These are phyloP conservation scores for Rosa chinensis DNA, from an alignment of 306 rosid species.

Conservation along the genomic window DNA sequence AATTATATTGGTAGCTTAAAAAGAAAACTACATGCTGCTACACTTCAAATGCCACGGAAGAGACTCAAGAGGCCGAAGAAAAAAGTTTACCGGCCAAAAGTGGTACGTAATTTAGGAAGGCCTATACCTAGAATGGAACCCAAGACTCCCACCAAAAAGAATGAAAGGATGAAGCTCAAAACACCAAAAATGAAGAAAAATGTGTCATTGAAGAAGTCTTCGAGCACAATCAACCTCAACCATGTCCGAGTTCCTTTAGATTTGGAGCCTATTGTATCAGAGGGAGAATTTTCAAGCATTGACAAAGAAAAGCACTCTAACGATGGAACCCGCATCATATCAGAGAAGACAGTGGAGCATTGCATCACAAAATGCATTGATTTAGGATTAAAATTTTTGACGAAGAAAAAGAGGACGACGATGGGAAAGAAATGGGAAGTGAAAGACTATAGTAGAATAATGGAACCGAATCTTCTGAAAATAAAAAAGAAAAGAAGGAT, in stretches of 20 bases:
- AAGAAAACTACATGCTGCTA: constrained; percentile 7
- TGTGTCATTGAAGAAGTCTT: background rate
- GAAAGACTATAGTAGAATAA: background rate
- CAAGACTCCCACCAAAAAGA: background rate
- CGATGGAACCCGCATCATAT: background rate
- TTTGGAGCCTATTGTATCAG: background rate
- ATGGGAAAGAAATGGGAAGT: background rate
- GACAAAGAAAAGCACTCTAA: constrained; percentile 2
- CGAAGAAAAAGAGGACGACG: background rate
- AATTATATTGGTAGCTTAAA: background rate
- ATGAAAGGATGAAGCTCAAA: background rate
- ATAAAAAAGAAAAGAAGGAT: constrained; percentile 23
- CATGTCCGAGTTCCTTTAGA: background rate
- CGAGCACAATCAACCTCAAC: background rate
- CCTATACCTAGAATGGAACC: constrained; percentile 3
- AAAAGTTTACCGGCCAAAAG: constrained; percentile 40
- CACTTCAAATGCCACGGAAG: background rate
- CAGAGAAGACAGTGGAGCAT: background rate
- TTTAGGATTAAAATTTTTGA: background rate
- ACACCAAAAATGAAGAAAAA: constrained; percentile 10
- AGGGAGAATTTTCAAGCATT: background rate
- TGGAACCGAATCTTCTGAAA: constrained; percentile 9
- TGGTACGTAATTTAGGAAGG: constrained; percentile 19
- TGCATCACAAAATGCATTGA: background rate
- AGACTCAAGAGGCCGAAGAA: constrained; percentile 5